These are phyloP conservation scores for Metarhizium humberi DNA, from an alignment of 2,329 filamentous ascomycete genomes.

Conservation along the genomic window DNA sequence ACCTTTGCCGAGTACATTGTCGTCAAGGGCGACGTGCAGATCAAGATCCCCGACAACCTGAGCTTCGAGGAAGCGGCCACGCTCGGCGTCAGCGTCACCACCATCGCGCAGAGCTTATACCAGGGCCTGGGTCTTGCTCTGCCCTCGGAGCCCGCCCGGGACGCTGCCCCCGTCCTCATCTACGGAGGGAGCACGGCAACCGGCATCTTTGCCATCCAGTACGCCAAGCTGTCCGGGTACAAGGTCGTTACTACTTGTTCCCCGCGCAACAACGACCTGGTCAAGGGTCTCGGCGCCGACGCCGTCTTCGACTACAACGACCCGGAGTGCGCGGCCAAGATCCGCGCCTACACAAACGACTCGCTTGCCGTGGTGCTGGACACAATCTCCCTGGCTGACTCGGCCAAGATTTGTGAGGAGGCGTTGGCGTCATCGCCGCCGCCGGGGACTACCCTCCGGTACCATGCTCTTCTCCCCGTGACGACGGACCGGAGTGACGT, in stretches of 20 bases:
- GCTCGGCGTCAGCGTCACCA: conserved; percentile 29
- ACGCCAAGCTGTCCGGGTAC: conserved; percentile 30
- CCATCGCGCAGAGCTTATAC: conserved; percentile 33
- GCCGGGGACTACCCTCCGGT: no score
- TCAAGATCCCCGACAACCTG: conserved; percentile 35
- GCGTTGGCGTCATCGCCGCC: no score
- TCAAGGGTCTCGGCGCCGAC: conserved; percentile 32
- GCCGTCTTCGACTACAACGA: conserved; percentile 28
- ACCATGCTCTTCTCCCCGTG: no score
- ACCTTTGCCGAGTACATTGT: conserved; percentile 22
- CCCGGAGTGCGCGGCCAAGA: conserved; percentile 10
- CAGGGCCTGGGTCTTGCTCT: conserved; percentile 34
- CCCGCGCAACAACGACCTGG: conserved; percentile 25
- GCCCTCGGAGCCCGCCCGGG: conserved; percentile 21
- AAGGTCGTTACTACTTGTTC: conserved; percentile 30
- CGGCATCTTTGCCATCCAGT: conserved; percentile 40
- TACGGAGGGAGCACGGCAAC: conserved; percentile 45
- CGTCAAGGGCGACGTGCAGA: conserved; percentile 29
- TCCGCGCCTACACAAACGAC: conserved; percentile 13
- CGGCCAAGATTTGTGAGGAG: no score
- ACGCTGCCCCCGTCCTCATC: conserved; percentile 27
- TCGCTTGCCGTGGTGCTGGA: conserved; percentile 11
- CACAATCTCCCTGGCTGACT: no score
- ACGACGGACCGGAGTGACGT: no score
- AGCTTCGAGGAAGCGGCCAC: conserved; percentile 36